phyloP scores from a whole-genome alignment of 257 asterid genomes.

The Hygrophila difformis region DNA sequence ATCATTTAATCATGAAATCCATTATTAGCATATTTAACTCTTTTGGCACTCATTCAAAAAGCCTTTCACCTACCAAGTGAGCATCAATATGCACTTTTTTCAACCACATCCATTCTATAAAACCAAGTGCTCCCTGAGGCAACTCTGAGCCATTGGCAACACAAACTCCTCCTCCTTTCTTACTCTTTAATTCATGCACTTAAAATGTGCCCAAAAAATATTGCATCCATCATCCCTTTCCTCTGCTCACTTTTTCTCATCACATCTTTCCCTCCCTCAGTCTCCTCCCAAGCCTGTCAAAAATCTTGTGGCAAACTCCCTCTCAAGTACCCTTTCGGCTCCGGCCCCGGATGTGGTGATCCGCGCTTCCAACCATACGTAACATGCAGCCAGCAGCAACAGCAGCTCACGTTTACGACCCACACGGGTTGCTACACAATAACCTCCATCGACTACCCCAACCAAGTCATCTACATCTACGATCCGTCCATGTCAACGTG shows the following conservation, averaged over 20 bases:
- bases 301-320: constrained; percentile 52
- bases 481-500: constrained; percentile 88
- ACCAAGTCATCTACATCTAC: constrained; percentile 44
- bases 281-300: constrained; percentile 51
- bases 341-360: constrained; percentile 73
- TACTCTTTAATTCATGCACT: too few relatives aligned
- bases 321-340: constrained; percentile 66
- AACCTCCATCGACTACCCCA: constrained; percentile 64
- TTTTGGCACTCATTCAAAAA: too few relatives aligned
- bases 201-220: too few relatives aligned
- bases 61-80: too few relatives aligned
- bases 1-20: too few relatives aligned
- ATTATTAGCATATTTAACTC: too few relatives aligned
- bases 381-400: constrained; percentile 37
- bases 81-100: too few relatives aligned
- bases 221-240: not conserved
- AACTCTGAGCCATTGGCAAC: too few relatives aligned
- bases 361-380: constrained; percentile 58
- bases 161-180: constrained; percentile 9
- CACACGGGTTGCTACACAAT: constrained; percentile 64
- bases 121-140: too few relatives aligned
- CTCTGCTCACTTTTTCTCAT: constrained; percentile 5
- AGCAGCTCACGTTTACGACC: constrained; percentile 51
- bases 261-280: constrained; percentile 25
- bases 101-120: too few relatives aligned